Evolutionary conservation across 768 basidiomycete genomes (phyloP), one percentile per base, ranked within the genome.

Genomic region (Omphalotus guepiniiformis): DNA sequence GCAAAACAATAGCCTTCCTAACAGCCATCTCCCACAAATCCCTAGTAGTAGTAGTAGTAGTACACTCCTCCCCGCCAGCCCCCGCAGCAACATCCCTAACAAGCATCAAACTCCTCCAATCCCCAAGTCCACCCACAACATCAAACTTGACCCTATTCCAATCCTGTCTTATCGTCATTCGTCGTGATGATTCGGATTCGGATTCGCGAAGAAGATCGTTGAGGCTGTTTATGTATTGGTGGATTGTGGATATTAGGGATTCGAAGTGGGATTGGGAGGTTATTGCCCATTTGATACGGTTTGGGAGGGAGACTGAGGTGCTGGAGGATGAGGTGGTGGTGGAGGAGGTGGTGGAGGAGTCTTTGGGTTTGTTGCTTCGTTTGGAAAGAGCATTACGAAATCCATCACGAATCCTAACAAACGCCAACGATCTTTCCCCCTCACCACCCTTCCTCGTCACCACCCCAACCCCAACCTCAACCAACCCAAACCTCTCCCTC

Each of bases 161-260:
- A 13, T 51, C 32, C 22, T 42, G 46, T 1, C 22, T 13, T 22
- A 51, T 6, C 3, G 27, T 5, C 5, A 47, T 13, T 13, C 42
- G 36, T 21, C 47, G 50, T n/a, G n/a, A n/a, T n/a, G n/a, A n/a
- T n/a, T n/a, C n/a, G 18, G n/a, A n/a, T 21, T 51, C 44, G 18
- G 50, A 47, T 51, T 51, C 50, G 29, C 32, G 45, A 15, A 47
- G 40, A 2, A 51, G 50, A 22, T 42, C 45, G 34, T 51, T 51
- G 23, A 47, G 28, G 37, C 29, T 41, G 27, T 47, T 27, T 15
- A 39, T 48, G 30, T 40, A 41, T 15, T 35, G 36, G 9, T 40
- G 50, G 25, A 51, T 35, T 34, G 45, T 44, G 2, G 26, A 25
- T 6, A 51, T 42, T 11, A 51, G 39, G 15, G n/a, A 9, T 27